These are phyloP conservation scores for Xylaria hypoxylon DNA, from an alignment of 2,329 filamentous ascomycete genomes.

Conservation along the genomic window DNA sequence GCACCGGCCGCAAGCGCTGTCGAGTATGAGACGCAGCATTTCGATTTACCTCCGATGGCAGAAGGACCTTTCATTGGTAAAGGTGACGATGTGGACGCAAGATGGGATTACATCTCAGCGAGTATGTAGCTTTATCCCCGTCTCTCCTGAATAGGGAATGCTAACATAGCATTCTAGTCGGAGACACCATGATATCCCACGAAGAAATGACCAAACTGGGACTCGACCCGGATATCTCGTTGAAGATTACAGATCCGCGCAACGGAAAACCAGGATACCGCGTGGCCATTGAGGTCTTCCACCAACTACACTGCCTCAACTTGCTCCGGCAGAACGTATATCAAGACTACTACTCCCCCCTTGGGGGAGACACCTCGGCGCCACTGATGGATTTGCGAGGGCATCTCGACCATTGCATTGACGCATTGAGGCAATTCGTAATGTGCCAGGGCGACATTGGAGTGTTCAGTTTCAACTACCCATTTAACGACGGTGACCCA, in stretches of 20 bases:
- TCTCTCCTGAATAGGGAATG: neutral
- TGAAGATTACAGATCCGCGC: constrained; percentile 65
- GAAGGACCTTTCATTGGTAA: constrained; percentile 66
- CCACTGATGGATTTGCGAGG: constrained; percentile 56
- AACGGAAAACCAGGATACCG: constrained; percentile 69
- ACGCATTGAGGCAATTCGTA: constrained; percentile 63
- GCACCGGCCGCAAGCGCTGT: constrained; percentile 61
- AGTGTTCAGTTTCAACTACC: constrained; percentile 65
- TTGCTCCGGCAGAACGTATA: constrained; percentile 61
- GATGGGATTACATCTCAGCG: constrained; percentile 60
- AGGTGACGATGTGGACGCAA: constrained; percentile 66
- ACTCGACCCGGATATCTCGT: constrained; percentile 61
- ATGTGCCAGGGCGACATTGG: constrained; percentile 68
- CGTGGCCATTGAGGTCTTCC: constrained; percentile 69
- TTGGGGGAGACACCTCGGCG: constrained; percentile 62
- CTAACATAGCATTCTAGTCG: constrained; percentile 53
- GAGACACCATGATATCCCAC: constrained; percentile 69
- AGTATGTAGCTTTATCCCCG: constrained; percentile 41
- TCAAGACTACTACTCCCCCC: constrained; percentile 60
- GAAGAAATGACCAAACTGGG: constrained; percentile 65
- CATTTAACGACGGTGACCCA: constrained; percentile 59
- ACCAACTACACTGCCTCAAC: constrained; percentile 66
- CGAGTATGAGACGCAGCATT: constrained; percentile 62
- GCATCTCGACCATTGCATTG: constrained; percentile 66
- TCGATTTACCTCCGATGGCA: constrained; percentile 60